Conservation (phyloP, 345 rosid genomes). For the Gossypium sturtianum region DNA sequence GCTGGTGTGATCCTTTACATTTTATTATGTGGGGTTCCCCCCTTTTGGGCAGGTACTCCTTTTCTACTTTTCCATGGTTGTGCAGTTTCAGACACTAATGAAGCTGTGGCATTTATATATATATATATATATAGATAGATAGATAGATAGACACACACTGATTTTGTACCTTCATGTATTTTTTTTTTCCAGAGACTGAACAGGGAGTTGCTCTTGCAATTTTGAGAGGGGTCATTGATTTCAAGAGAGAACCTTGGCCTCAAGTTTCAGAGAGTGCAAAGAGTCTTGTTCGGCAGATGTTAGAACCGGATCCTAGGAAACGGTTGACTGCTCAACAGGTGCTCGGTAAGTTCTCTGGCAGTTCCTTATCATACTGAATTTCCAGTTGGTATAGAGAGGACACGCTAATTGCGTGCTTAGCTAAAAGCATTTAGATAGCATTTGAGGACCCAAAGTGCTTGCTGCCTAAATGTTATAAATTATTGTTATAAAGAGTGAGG, state of each 20-base stretch:
- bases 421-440: background rate
- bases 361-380: background rate
- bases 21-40: conserved; percentile 66
- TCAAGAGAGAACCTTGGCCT: conserved; percentile 82
- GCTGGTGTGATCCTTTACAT: conserved; percentile 90
- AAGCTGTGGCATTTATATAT: background rate
- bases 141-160: background rate
- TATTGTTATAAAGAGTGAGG: background rate
- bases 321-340: conserved; percentile 86
- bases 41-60: conserved; percentile 1
- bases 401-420: background rate
- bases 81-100: background rate
- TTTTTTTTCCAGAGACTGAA: background rate
- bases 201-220: conserved; percentile 1
- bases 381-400: background rate
- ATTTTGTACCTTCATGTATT: background rate
- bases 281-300: conserved; percentile 80
- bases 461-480: background rate
- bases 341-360: conserved; percentile 9
- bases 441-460: background rate
- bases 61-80: background rate
- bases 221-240: conserved; percentile 1
- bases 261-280: conserved; percentile 85
- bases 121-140: too few relatives aligned
- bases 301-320: conserved; percentile 71